Evolutionary conservation across 306 rosid species (phyloP), one percentile per base, ranked within the genome.

Genomic region (Senna siamea): DNA sequence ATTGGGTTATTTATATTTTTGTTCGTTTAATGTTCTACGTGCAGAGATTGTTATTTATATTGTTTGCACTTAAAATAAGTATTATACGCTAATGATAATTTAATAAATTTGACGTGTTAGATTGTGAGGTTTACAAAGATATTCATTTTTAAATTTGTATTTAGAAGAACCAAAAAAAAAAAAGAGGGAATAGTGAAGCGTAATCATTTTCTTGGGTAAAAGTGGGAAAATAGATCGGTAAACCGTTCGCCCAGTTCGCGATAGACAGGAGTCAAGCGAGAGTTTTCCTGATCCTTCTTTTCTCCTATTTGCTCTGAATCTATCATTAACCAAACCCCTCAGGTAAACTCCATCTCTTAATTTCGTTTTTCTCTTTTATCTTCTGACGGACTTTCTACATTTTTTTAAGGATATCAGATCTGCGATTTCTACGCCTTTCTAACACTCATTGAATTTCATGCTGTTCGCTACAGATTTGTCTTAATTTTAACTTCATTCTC

Each of bases 331-430:
- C 19, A 20, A 14, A 2, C 20, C 53, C 4, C 28, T 7, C 14
- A 57, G 76, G 76, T 72, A 40, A 41, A 34, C 57, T 72, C 76
- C 28, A 8, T 37, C n/a, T 28, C 41, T n/a, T n/a, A n/a, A n/a
- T n/a, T n/a, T n/a, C n/a, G n/a, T n/a, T n/a, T n/a, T n/a, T 9
- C 1, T 56, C 2, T 1, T 59, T 5, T n/a, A n/a, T 37, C 40
- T 40, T 60, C 7, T 7, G 46, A 60, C 48, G 32, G 23, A 6
- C 12, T 35, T 44, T 12, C 13, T 35, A n/a, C 19, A 26, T 26
- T 5, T 5, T 1, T 4, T 50, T 19, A 35, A n/a, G 18, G 26
- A 15, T 28, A 8, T 57, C 57, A 72, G 66, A 72, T 72, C 76
- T 72, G 11, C 23, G 7, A 30, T 6, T 72, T 17, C 67, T n/a